These are phyloP conservation scores for Dactylellina parvicollis DNA, from an alignment of 2,329 filamentous ascomycete species.

Conservation along the genomic window DNA sequence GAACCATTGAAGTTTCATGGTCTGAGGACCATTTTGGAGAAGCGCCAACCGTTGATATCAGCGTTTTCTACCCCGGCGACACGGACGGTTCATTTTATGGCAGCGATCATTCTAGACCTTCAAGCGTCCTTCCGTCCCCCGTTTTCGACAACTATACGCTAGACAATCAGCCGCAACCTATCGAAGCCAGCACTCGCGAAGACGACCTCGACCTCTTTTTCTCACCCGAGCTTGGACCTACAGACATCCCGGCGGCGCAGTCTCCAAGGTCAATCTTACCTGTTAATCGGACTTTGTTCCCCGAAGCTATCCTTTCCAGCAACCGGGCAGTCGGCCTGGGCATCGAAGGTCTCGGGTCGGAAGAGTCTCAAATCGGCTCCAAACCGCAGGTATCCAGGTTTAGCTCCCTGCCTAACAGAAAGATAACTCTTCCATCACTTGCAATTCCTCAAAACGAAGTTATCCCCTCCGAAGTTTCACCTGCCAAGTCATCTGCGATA, in stretches of 20 bases:
- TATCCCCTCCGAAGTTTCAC: constrained; percentile 32
- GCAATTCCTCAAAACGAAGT: constrained; percentile 20
- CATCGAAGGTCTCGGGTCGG: constrained; percentile 33
- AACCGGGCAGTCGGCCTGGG: constrained; percentile 28
- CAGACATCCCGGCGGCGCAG: constrained; percentile 1
- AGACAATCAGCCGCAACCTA: constrained; percentile 23
- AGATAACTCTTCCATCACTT: constrained; percentile 22
- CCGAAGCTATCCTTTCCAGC: constrained; percentile 11
- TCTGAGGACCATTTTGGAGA: constrained; percentile 49
- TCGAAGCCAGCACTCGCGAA: constrained; percentile 44
- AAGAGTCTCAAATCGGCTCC: background rate
- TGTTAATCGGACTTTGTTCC: constrained; percentile 46
- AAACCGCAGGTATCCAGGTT: constrained; percentile 16
- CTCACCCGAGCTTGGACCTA: constrained; percentile 45
- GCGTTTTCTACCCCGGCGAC: constrained; percentile 50
- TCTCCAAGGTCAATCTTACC: background rate
- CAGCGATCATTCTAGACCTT: constrained; percentile 35
- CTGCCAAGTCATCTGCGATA: constrained; percentile 31
- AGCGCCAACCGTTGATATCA: constrained; percentile 51
- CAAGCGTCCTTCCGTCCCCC: constrained; percentile 24
- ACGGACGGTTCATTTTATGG: constrained; percentile 30
- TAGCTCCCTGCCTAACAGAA: constrained; percentile 35
- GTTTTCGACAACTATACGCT: constrained; percentile 29
- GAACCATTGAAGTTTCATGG: constrained; percentile 53
- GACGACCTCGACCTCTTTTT: constrained; percentile 51